Percentiles rank a stretch among this genome's conserved stretches.
phyloP scores from a whole-genome alignment of 306 rosid species.

The Prosopis cineraria region DNA sequence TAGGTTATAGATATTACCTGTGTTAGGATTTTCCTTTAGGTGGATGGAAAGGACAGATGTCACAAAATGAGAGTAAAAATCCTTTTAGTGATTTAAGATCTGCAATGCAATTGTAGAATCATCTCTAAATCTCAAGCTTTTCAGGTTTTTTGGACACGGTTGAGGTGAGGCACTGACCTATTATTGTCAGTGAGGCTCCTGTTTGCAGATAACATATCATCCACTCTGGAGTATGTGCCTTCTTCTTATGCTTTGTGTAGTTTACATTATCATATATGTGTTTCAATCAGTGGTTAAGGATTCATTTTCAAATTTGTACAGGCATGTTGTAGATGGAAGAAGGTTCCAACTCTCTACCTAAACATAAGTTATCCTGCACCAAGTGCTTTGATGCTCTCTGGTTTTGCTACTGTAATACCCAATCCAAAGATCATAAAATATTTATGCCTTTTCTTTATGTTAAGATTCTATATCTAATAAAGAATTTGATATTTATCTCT shows the following conservation, averaged over 20 bases:
- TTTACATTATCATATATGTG: not conserved
- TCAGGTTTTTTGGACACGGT: not conserved
- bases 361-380: conserved; percentile 53
- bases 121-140: not conserved
- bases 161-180: not conserved
- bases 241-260: not conserved
- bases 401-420: conserved; percentile 82
- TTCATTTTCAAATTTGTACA: not conserved
- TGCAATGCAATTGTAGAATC: not conserved
- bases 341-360: conserved; percentile 18
- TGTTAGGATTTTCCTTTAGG: not conserved
- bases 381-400: conserved; percentile 72
- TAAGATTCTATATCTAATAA: conserved; percentile 11
- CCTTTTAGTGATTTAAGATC: not conserved
- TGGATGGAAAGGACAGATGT: not conserved
- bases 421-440: not conserved
- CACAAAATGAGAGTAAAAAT: not conserved
- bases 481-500: conserved; percentile 20
- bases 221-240: not conserved
- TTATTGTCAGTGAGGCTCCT: not conserved
- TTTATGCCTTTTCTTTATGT: not conserved
- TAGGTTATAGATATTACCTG: not conserved
- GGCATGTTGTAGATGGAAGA: conserved; percentile 47
- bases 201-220: not conserved
- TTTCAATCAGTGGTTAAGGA: not conserved